A percentile compares a stretch with the other conserved stretches of the same genome.
Conservation (phyloP, 1,284 basidiomycete species). For the Stereum hirsutum region DNA sequence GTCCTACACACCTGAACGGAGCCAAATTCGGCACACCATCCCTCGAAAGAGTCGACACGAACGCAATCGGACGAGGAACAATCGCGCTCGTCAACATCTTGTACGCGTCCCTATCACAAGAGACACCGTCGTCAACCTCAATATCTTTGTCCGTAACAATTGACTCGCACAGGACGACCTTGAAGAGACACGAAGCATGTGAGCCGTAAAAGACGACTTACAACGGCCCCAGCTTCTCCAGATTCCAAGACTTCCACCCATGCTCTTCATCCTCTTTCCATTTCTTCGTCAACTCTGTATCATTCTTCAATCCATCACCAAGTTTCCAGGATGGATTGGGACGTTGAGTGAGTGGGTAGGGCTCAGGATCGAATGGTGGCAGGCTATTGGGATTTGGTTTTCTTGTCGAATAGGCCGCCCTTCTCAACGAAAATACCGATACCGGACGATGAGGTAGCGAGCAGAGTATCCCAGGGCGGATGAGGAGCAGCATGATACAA, state of each 20-base stretch:
- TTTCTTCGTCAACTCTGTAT: constrained; percentile 18
- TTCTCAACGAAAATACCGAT: too few relatives aligned
- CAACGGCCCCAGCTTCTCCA: constrained; percentile 24
- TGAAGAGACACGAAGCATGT: not conserved
- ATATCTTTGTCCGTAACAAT: too few relatives aligned
- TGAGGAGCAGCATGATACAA: too few relatives aligned
- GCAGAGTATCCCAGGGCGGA: too few relatives aligned
- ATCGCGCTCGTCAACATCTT: constrained; percentile 54
- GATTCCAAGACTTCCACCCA: constrained; percentile 37
- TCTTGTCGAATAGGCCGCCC: too few relatives aligned
- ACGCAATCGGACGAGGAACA: constrained; percentile 61
- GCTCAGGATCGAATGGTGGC: constrained; percentile 23
- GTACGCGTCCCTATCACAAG: constrained; percentile 36
- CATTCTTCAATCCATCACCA: constrained; percentile 38
- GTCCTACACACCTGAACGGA: constrained; percentile 40
- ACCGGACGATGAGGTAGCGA: too few relatives aligned
- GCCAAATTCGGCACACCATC: constrained; percentile 53
- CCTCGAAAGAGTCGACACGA: constrained; percentile 50
- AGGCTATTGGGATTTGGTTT: too few relatives aligned
- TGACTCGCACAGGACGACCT: too few relatives aligned
- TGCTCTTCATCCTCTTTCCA: constrained; percentile 23
- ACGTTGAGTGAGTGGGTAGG: constrained; percentile 31
- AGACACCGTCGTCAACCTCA: too few relatives aligned
- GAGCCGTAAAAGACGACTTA: too few relatives aligned
- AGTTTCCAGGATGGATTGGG: constrained; percentile 45